Evolutionary conservation across 768 basidiomycete species (phyloP).

Genomic region (Auriculariales sp.): DNA sequence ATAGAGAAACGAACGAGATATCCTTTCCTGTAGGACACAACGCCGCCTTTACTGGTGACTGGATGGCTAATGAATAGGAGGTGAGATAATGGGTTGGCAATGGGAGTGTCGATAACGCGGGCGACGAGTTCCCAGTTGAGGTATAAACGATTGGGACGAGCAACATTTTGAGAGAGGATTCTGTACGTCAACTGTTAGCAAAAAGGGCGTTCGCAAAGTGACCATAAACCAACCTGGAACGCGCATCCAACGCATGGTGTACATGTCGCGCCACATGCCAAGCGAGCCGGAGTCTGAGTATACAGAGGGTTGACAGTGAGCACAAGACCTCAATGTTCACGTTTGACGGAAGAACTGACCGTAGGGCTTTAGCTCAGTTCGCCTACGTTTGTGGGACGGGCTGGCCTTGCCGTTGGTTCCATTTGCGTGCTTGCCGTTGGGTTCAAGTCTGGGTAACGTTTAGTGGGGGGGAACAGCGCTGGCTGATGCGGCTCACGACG

Average conservation of each 20-base stretch:
- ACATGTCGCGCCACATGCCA: constrained; percentile 38
- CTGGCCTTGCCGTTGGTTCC: background rate
- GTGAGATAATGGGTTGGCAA: constrained; percentile 58
- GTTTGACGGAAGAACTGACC: too few species aligned
- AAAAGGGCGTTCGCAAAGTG: too few species aligned
- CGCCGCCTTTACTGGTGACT: constrained; percentile 18
- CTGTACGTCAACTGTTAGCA: constrained; percentile 28
- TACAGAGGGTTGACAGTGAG: too few species aligned
- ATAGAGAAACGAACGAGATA: constrained; percentile 25
- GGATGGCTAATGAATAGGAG: constrained; percentile 59
- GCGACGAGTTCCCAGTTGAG: constrained; percentile 46
- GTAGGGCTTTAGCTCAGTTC: background rate
- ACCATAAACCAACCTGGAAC: constrained; percentile 52
- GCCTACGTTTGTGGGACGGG: too few species aligned
- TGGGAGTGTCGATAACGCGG: constrained; percentile 24
- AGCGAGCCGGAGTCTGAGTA: constrained; percentile 7
- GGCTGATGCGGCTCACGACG: background rate
- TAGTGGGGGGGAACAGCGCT: background rate
- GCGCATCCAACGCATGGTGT: constrained; percentile 51
- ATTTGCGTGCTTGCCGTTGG: background rate
- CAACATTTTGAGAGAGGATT: constrained; percentile 52
- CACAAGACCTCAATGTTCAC: too few species aligned
- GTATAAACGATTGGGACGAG: constrained; percentile 46
- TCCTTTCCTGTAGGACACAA: constrained; percentile 42
- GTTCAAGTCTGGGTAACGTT: background rate